phyloP scores from a whole-genome alignment of 139 green algal species.

The Chlorella sp. region DNA sequence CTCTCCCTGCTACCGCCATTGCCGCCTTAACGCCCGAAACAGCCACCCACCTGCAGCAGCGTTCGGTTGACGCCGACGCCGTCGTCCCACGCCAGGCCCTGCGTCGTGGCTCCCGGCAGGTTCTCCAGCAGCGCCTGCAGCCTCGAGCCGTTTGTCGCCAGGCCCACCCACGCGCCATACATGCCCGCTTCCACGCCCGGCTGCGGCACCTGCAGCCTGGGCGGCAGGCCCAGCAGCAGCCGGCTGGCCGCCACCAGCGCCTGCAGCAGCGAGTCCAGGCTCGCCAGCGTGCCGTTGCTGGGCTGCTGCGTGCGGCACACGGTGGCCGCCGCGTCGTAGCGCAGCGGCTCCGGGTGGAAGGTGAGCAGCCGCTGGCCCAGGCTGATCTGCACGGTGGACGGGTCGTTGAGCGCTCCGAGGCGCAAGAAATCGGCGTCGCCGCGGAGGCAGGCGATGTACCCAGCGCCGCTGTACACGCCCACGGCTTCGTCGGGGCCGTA shows the following conservation, averaged over 20 bases:
- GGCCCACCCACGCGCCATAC: slow-evolving; percentile 5
- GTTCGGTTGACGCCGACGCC: neutral
- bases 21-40: too few species aligned
- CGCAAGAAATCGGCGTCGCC: neutral
- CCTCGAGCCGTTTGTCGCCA: neutral
- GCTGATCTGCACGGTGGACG: neutral
- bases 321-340: neutral
- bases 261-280: neutral
- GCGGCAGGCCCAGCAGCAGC: neutral
- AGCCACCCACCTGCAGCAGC: neutral
- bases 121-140: neutral
- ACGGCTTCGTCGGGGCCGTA: neutral
- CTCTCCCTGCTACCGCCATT: too few species aligned
- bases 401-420: neutral
- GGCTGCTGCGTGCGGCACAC: neutral
- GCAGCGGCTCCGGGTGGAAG: slow-evolving; percentile 1
- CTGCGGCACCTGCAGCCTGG: neutral
- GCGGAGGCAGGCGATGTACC: neutral
- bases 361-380: neutral
- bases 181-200: neutral
- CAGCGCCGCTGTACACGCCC: neutral
- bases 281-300: neutral
- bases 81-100: neutral
- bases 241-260: neutral
- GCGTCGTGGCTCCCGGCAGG: neutral